These are phyloP conservation scores for Cardamine occulta DNA, from an alignment of 345 rosid species.

Conservation along the genomic window DNA sequence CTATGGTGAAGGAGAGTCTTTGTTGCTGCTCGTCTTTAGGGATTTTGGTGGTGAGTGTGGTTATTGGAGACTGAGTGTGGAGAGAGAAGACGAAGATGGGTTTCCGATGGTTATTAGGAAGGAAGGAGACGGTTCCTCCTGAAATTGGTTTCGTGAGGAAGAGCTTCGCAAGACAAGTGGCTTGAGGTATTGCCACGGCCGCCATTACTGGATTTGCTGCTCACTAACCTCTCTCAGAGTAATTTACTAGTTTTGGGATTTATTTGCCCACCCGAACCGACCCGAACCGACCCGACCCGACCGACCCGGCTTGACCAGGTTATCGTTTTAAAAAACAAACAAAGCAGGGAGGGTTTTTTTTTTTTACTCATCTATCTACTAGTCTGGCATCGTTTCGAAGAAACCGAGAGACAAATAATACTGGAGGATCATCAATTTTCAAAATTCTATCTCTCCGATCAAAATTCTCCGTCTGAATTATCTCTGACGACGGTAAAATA, in stretches of 20 bases:
- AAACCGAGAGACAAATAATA: constrained; percentile 6
- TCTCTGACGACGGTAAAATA: constrained; percentile 23
- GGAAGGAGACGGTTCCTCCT: neutral
- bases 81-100: constrained; percentile 37
- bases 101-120: constrained; percentile 7
- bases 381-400: constrained; percentile 12
- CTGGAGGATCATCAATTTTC: constrained; percentile 21
- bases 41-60: constrained; percentile 27
- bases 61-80: constrained; percentile 2
- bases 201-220: constrained; percentile 19
- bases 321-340: neutral
- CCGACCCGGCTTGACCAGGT: neutral
- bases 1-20: constrained; percentile 41
- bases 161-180: constrained; percentile 11
- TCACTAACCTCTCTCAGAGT: neutral
- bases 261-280: neutral
- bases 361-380: neutral
- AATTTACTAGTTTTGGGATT: neutral
- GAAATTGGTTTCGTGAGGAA: neutral
- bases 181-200: constrained; percentile 36
- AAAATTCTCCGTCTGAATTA: constrained; percentile 4
- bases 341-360: constrained; percentile 6
- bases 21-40: constrained; percentile 21
- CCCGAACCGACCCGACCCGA: neutral
- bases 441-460: constrained; percentile 14